phyloP scores from a whole-genome alignment of 1,284 basidiomycete genomes.

The Trametes sp. region DNA sequence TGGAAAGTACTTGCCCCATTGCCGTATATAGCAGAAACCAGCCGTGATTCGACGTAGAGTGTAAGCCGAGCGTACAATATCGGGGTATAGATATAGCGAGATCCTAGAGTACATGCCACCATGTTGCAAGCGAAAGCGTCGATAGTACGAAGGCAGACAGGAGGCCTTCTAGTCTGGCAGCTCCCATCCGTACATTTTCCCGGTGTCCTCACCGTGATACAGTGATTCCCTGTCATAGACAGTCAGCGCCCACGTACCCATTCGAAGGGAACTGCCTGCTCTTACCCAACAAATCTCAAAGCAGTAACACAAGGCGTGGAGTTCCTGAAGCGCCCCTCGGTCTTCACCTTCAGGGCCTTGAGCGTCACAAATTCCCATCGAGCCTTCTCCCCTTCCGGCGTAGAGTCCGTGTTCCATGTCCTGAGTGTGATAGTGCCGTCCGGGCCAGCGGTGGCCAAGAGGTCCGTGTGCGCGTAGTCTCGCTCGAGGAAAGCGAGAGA shows the following conservation, averaged over 20 bases:
- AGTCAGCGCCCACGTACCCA: not conserved
- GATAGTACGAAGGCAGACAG: not conserved
- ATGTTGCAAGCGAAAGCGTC: slow-evolving; percentile 13
- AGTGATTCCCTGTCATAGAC: slow-evolving; percentile 58
- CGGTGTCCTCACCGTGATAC: slow-evolving; percentile 72
- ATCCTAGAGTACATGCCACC: slow-evolving; percentile 24
- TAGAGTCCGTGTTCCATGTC: slow-evolving; percentile 81
- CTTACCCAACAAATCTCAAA: slow-evolving; percentile 75
- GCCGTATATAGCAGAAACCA: no score
- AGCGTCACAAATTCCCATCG: slow-evolving; percentile 77
- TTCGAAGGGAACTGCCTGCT: slow-evolving; percentile 10
- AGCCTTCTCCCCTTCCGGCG: slow-evolving; percentile 65
- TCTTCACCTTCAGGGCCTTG: slow-evolving; percentile 62
- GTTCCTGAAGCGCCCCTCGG: slow-evolving; percentile 38
- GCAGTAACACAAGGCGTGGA: slow-evolving; percentile 62
- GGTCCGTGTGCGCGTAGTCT: slow-evolving; percentile 74
- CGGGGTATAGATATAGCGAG: slow-evolving; percentile 25
- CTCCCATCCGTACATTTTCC: slow-evolving; percentile 68
- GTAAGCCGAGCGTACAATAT: slow-evolving; percentile 3
- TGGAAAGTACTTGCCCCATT: no score
- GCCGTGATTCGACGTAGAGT: no score
- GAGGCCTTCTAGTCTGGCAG: slow-evolving; percentile 54
- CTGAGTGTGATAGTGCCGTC: slow-evolving; percentile 74
- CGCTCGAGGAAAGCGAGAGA: slow-evolving; percentile 83
- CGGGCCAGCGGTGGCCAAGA: slow-evolving; percentile 72